Conservation (phyloP, 2,329 filamentous ascomycete genomes). For the Xylariomycetidae sp. region DNA sequence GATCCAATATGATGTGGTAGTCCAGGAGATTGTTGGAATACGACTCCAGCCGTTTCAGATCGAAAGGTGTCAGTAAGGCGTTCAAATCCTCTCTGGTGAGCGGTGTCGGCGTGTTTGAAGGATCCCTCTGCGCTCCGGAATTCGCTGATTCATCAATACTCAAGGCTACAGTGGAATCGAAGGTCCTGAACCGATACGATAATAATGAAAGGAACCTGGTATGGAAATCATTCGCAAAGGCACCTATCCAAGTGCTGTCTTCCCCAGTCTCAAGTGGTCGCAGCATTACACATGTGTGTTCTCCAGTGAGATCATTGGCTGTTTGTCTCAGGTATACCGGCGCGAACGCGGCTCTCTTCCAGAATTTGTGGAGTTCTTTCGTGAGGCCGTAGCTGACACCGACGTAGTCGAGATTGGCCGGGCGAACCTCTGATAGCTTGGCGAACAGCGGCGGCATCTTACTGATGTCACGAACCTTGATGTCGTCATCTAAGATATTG, state of each 20-base stretch:
- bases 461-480: slow-evolving; percentile 83
- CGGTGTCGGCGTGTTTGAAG: slow-evolving; percentile 44
- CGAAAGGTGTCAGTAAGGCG: slow-evolving; percentile 76
- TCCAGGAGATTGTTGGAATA: slow-evolving; percentile 97
- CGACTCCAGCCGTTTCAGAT: slow-evolving; percentile 89
- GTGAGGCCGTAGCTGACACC: slow-evolving; percentile 96
- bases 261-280: slow-evolving; percentile 65
- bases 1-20: slow-evolving; percentile 93
- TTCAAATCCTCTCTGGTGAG: slow-evolving; percentile 76
- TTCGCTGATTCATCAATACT: slow-evolving; percentile 85
- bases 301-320: slow-evolving; percentile 90
- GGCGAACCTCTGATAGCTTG: slow-evolving; percentile 76
- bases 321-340: slow-evolving; percentile 95
- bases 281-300: slow-evolving; percentile 98
- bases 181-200: slow-evolving; percentile 86
- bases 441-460: slow-evolving; percentile 93
- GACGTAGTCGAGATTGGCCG: slow-evolving; percentile 81
- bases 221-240: slow-evolving; percentile 91
- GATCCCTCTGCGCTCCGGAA: slow-evolving; percentile 63
- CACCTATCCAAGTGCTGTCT: slow-evolving; percentile 80
- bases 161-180: slow-evolving; percentile 72
- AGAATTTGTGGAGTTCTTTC: slow-evolving; percentile 84
- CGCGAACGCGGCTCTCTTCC: slow-evolving; percentile 82
- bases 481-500: slow-evolving; percentile 77
- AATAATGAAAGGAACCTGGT: slow-evolving; percentile 85